Evolutionary conservation across 83 land plant species (phyloP), one percentile per base, ranked within the genome.

Genomic region (Thuja plicata): DNA sequence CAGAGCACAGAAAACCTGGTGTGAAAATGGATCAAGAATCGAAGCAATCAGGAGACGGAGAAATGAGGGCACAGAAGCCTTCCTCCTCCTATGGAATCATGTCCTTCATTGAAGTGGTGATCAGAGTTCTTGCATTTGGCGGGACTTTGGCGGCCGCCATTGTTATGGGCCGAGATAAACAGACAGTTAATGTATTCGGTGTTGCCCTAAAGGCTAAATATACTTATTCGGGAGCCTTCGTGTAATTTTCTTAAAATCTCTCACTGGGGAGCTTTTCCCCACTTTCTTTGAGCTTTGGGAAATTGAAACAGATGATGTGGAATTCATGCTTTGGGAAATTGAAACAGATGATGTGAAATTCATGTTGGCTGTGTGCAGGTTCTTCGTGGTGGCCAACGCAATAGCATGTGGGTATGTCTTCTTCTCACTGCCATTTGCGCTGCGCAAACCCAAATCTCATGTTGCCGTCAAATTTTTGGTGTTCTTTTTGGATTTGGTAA

Each of bases 351-450:
- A 52, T 52, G 16, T 8, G 55, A 17, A 52, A 13, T 52, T 11
- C 17, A 13, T 52, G 55, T 15, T 52, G 17, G 55, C 17, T 52
- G 17, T 52, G 74, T 70, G 74, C 71, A 90, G 91, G 84, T 90
- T 90, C 66, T 87, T 90, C 40, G 88, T 90, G 88, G 37, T 90
- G 15, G 91, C 46, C 3, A 87, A 87, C 76, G 91, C 91, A 5
- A 79, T 90, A 54, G 88, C 89, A 6, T 70, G 84, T 19, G 91
- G 60, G 2, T 90, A 90, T 37, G 83, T 87, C 11, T 32, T 90
- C 8, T 55, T 90, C n/a, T 90, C 91, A 8, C 46, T 90, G 30
- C 89, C 89, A 48, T 87, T 80, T 88, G 54, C 88, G 3, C 19
- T 80, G 46, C 41, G n/a, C 37, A 54, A 80, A 1, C 5, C n/a